Evolutionary conservation across 371 early-diverging fungal species (phyloP).

Genomic region (Mucor plumbeus): DNA sequence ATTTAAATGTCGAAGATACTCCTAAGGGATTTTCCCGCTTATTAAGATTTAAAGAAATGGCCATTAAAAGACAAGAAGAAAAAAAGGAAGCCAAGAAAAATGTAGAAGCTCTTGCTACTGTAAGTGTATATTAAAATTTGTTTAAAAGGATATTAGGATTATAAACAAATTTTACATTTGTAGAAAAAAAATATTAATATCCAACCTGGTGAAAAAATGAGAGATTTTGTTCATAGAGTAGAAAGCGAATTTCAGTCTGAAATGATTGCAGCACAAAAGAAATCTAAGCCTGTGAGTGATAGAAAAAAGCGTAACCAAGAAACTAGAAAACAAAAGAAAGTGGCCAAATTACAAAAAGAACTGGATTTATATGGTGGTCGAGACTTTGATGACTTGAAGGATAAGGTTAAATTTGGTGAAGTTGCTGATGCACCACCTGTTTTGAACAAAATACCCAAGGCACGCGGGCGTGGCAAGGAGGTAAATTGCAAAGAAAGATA

Average conservation of each 20-base stretch:
- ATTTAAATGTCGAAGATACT: slow-evolving; percentile 30
- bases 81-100: slow-evolving; percentile 38
- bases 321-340: slow-evolving; percentile 47
- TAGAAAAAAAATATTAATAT: slow-evolving; percentile 32
- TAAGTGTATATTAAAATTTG: not conserved
- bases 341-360: slow-evolving; percentile 42
- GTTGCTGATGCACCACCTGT: slow-evolving; percentile 62
- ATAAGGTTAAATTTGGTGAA: slow-evolving; percentile 63
- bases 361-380: slow-evolving; percentile 43
- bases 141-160: not conserved
- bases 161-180: not conserved
- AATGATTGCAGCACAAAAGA: slow-evolving; percentile 34
- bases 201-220: slow-evolving; percentile 51
- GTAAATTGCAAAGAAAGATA: slow-evolving; percentile 16
- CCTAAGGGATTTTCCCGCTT: slow-evolving; percentile 51
- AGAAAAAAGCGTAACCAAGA: slow-evolving; percentile 49
- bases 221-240: slow-evolving; percentile 48
- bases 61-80: slow-evolving; percentile 39
- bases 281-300: slow-evolving; percentile 38
- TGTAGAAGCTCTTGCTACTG: slow-evolving; percentile 14
- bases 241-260: slow-evolving; percentile 40
- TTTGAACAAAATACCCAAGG: slow-evolving; percentile 55
- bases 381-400: slow-evolving; percentile 60
- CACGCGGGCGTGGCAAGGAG: slow-evolving; percentile 47
- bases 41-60: slow-evolving; percentile 42